Percentiles rank a stretch among this genome's conserved stretches.
Evolutionary conservation across 2,329 filamentous ascomycete genomes (phyloP).

Genomic region (Esteya vermicola): DNA sequence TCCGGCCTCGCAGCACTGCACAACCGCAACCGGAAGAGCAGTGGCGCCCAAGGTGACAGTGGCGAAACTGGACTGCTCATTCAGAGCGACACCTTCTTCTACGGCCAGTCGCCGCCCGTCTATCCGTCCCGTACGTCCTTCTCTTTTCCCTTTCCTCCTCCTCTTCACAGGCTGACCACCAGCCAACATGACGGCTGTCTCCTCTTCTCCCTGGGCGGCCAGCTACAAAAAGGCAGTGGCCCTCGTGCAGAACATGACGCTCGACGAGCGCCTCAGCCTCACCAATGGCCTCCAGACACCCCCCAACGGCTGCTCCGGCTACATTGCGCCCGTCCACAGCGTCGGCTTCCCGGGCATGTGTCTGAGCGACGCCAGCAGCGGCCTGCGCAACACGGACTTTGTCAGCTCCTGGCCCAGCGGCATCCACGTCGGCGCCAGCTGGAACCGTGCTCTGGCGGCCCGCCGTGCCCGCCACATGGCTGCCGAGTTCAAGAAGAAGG

Average conservation of each 20-base stretch:
- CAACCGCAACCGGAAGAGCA: background rate
- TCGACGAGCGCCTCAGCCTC: conserved; percentile 63
- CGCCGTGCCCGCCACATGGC: conserved; percentile 61
- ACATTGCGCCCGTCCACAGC: conserved; percentile 22
- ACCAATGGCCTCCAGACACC: conserved; percentile 54
- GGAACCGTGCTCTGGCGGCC: conserved; percentile 59
- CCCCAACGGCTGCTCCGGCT: conserved; percentile 34
- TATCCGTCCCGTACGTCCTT: conserved; percentile 34
- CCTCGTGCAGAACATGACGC: conserved; percentile 56
- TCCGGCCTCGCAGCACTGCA: conserved; percentile 19
- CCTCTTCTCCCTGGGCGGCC: conserved; percentile 51
- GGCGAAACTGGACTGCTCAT: conserved; percentile 13
- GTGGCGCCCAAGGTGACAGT: background rate
- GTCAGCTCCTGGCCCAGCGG: conserved; percentile 22
- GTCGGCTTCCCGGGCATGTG: conserved; percentile 30
- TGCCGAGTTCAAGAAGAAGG: conserved; percentile 60
- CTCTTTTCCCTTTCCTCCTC: background rate
- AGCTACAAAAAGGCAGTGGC: conserved; percentile 52
- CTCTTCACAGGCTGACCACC: background rate
- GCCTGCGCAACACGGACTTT: conserved; percentile 26
- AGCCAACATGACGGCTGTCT: conserved; percentile 43
- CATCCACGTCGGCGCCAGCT: conserved; percentile 22
- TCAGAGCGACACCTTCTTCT: conserved; percentile 28
- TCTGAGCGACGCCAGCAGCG: conserved; percentile 28
- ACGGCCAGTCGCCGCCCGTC: conserved; percentile 33